Conservation (phyloP, 768 basidiomycete genomes). For the Rhodotorula taiwanensis region DNA sequence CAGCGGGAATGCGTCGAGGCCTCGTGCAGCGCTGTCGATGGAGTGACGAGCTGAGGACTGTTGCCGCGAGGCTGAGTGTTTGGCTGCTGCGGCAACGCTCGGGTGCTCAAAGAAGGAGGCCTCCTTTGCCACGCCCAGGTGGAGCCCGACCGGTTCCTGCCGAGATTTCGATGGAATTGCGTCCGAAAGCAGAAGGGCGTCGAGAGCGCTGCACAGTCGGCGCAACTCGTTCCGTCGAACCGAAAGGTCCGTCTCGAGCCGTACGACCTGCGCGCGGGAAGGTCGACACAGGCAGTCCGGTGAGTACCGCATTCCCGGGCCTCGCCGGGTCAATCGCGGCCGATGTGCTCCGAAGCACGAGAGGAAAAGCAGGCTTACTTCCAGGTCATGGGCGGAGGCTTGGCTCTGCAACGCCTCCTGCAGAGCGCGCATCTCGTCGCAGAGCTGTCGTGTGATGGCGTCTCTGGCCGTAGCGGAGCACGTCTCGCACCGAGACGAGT, state of each 20-base stretch:
- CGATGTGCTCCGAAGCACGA: no score
- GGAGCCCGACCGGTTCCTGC: no score
- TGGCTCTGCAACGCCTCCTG: background rate
- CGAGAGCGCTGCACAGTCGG: conserved; percentile 5
- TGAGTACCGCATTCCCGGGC: no score
- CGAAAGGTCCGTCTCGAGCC: background rate
- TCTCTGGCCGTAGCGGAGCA: no score
- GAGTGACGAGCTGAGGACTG: no score
- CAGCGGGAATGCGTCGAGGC: background rate
- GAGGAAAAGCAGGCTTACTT: background rate
- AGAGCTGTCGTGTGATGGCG: background rate
- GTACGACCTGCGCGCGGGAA: background rate
- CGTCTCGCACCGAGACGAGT: no score
- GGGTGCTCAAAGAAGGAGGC: background rate
- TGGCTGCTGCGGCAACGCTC: no score
- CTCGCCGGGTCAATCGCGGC: no score
- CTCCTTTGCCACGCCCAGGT: no score
- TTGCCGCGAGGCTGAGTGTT: no score
- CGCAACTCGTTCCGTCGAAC: background rate
- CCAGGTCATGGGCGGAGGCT: background rate
- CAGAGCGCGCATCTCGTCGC: background rate
- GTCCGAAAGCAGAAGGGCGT: no score
- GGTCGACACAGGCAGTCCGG: background rate
- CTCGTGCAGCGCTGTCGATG: background rate
- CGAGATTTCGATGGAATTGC: no score